These are phyloP conservation scores for Colletotrichum sp. DNA, from an alignment of 2,329 filamentous ascomycete species.

Conservation along the genomic window DNA sequence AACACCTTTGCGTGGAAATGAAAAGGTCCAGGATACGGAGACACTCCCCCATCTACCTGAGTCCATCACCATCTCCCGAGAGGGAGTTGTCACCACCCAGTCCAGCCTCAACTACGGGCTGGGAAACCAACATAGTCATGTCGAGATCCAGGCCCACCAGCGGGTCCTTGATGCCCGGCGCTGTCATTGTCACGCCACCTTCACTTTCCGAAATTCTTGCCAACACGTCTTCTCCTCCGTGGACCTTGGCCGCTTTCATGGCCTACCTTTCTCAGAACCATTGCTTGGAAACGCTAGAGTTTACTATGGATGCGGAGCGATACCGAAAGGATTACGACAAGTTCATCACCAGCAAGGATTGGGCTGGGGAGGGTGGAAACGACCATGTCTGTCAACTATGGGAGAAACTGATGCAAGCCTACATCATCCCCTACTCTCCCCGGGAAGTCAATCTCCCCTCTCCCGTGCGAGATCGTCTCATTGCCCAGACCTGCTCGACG, in stretches of 20 bases:
- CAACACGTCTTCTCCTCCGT: conserved; percentile 85
- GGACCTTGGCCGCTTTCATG: conserved; percentile 92
- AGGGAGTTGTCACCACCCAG: conserved; percentile 45
- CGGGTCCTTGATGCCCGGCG: conserved; percentile 49
- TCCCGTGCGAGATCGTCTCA: conserved; percentile 80
- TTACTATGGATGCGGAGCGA: conserved; percentile 90
- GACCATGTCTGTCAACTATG: conserved; percentile 82
- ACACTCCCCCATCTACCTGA: conserved; percentile 48
- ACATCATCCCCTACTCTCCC: conserved; percentile 84
- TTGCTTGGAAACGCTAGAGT: conserved; percentile 94
- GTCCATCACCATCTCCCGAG: conserved; percentile 41
- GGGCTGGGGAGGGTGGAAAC: conserved; percentile 43
- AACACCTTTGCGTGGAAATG: conserved; percentile 38
- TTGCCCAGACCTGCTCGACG: conserved; percentile 63
- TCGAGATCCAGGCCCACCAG: conserved; percentile 55
- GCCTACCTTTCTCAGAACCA: conserved; percentile 97
- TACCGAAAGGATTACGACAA: conserved; percentile 69
- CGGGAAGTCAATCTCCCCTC: conserved; percentile 91
- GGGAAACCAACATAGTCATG: conserved; percentile 47
- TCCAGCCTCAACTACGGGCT: conserved; percentile 50
- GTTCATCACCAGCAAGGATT: conserved; percentile 45
- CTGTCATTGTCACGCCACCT: conserved; percentile 53
- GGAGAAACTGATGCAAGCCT: conserved; percentile 87
- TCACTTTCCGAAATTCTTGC: conserved; percentile 86
- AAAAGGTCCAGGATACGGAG: conserved; percentile 50